A percentile compares a stretch with the other conserved stretches of the same genome.
Conservation (phyloP, 257 asterid species). For the Solanum phureja region DNA sequence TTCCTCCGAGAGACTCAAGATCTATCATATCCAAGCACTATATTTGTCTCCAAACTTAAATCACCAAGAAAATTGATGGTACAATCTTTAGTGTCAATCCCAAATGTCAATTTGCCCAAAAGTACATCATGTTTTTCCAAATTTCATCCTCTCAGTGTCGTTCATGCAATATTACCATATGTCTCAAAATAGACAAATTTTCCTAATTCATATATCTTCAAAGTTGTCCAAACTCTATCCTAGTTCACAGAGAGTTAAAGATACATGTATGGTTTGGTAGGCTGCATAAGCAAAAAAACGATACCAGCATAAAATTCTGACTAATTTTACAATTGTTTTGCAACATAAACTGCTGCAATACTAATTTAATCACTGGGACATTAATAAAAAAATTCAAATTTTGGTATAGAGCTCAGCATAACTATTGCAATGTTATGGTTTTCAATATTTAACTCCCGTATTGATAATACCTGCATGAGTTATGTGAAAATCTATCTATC, state of each 20-base stretch:
- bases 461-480: neutral
- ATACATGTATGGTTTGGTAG: neutral
- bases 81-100: neutral
- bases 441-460: neutral
- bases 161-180: neutral
- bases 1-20: neutral
- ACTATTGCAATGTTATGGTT: neutral
- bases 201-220: neutral
- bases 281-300: neutral
- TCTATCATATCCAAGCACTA: neutral
- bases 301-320: neutral
- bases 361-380: neutral
- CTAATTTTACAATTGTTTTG: neutral
- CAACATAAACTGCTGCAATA: neutral
- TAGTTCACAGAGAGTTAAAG: neutral
- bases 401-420: neutral
- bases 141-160: neutral
- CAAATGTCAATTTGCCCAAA: neutral
- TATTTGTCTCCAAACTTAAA: neutral
- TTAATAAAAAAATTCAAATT: neutral
- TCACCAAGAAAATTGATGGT: neutral
- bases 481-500: neutral
- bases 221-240: neutral
- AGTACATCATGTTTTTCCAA: neutral
- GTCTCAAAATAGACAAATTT: neutral